These are phyloP conservation scores for Acacia melanoxylon DNA, from an alignment of 306 rosid species.

Conservation along the genomic window DNA sequence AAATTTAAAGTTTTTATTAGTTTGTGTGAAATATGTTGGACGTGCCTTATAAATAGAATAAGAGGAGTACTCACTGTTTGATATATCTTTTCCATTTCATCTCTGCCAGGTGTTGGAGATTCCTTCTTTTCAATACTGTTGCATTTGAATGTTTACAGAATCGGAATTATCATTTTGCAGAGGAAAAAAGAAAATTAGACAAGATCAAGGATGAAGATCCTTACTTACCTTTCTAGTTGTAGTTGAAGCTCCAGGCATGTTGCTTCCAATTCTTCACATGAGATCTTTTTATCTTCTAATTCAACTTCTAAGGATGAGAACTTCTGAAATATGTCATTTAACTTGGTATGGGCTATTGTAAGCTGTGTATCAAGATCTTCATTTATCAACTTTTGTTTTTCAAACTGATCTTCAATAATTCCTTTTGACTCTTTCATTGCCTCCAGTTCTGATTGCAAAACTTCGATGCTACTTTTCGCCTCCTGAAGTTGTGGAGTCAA, in stretches of 20 bases:
- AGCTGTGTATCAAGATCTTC: conserved; percentile 79
- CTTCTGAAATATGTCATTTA: conserved; percentile 59
- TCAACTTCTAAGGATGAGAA: conserved; percentile 74
- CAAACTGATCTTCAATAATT: conserved; percentile 53
- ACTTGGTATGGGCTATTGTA: conserved; percentile 48
- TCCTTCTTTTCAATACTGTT: conserved; percentile 67
- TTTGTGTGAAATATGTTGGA: no score
- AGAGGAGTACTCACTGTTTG: conserved; percentile 52
- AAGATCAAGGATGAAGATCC: background rate
- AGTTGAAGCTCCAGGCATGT: conserved; percentile 89
- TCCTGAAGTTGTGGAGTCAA: conserved; percentile 60
- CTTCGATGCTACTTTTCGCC: conserved; percentile 53
- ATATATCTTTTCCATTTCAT: conserved; percentile 56
- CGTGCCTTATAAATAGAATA: no score
- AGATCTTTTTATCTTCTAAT: conserved; percentile 66
- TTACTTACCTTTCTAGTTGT: conserved; percentile 81
- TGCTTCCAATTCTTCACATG: conserved; percentile 73
- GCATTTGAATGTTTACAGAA: conserved; percentile 19
- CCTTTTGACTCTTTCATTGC: conserved; percentile 48
- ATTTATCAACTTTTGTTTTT: conserved; percentile 53
- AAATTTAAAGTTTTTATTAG: no score
- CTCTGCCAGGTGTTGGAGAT: conserved; percentile 44
- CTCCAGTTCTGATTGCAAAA: conserved; percentile 56
- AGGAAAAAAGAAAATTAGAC: background rate
- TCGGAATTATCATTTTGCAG: conserved; percentile 24